Base-by-base conservation (phyloP, 371 early-diverging fungal species). In the Zopfochytrium polystomum region DNA sequence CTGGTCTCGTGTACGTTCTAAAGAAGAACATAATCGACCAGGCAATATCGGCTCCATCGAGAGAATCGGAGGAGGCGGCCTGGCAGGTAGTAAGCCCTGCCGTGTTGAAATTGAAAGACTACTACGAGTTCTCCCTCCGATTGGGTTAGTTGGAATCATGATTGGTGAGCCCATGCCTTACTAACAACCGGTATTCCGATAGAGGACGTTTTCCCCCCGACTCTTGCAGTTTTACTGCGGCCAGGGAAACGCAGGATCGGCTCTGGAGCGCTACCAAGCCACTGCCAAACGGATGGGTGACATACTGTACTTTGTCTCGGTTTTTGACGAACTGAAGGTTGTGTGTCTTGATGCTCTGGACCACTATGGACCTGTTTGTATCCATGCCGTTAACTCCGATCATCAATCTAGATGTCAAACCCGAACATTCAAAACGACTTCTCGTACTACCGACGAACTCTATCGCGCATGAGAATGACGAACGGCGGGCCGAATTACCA, bases 361-460 rank as follows among this genome's bases (percentile, higher is more conserved):
- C 13, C 54, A 18, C 54, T 23, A 42, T n/a, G 0, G 43, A 26
- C 32, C 1, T 53, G 2, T 48, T 51, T 31, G 29, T 9, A 51
- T 22, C 9, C 26, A 23, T 6, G 11, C 27, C 26, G 25, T 13
- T 30, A 13, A 13, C 5, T 31, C 32, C 20, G 20, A 38, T 5
- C 31, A 3, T 33, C 38, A 33, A 2, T 60, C 38, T 77, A 92
- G 92, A 90, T 91, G 89, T 80, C 78, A 62, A 92, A 89, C 63
- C 90, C 95, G 34, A 87, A 89, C 60, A 85, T 95, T 57, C 95
- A 94, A 71, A 96, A 96, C 77, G 95, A 96, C 71, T 91, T 96
- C 64, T 90, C 93, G 23, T 96, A 92, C 68, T 96, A 96, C 76
- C 88, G 95, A 43, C 86, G 96, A 55, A 89, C 92, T 57, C 77